phyloP scores from a whole-genome alignment of 2,329 filamentous ascomycete species.

The Dactylellina drechsleri region DNA sequence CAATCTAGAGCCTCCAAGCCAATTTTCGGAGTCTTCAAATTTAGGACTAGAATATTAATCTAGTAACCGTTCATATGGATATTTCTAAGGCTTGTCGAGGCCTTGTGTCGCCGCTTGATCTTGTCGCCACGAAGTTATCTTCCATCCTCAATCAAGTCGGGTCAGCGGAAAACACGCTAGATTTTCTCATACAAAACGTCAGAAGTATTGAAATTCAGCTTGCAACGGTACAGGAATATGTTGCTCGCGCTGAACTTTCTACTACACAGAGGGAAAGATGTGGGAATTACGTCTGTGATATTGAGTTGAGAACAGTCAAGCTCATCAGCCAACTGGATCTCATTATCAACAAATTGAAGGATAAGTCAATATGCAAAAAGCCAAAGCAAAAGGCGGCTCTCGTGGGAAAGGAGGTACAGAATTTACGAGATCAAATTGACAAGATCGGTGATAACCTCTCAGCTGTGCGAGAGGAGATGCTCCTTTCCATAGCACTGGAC shows the following conservation, averaged over 20 bases:
- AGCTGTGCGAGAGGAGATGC: slow-evolving; percentile 16
- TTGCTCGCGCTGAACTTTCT: slow-evolving; percentile 15
- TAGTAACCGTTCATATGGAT: no score
- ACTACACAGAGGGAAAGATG: slow-evolving; percentile 7
- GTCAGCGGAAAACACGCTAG: no score
- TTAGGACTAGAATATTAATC: no score
- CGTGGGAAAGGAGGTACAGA: slow-evolving; percentile 10
- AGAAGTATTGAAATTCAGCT: no score
- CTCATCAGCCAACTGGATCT: slow-evolving; percentile 12
- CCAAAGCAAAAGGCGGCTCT: slow-evolving; percentile 14
- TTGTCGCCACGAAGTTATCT: no score
- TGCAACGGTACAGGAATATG: slow-evolving; percentile 15
- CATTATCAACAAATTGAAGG: slow-evolving; percentile 5
- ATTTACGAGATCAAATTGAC: slow-evolving; percentile 16
- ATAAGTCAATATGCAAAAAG: slow-evolving; percentile 11
- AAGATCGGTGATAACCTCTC: slow-evolving; percentile 18
- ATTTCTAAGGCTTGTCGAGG: no score
- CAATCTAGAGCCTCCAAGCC: no score
- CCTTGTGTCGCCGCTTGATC: no score
- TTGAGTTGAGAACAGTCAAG: slow-evolving; percentile 13
- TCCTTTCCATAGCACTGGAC: slow-evolving; percentile 5
- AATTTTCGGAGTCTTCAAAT: no score
- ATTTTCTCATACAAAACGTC: no score
- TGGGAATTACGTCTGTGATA: slow-evolving; percentile 14
- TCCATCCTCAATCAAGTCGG: no score